phyloP scores from a whole-genome alignment of 306 rosid genomes.

The cucumber (Cucumis sativus) region DNA sequence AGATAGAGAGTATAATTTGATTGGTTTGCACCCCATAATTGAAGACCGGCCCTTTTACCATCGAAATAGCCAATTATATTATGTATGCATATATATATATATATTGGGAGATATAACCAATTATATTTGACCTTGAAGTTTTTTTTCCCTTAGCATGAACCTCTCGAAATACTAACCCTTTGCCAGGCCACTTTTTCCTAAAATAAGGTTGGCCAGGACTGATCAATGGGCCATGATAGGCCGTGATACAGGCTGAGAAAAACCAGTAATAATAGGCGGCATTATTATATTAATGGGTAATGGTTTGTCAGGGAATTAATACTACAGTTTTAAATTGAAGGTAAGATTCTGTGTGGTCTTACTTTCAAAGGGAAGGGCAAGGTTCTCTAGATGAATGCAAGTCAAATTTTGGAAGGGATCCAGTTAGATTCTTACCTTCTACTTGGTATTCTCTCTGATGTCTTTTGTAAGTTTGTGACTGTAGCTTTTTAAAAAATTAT shows the following conservation, averaged over 20 bases:
- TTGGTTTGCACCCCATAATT: not conserved
- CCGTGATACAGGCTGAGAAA: not conserved
- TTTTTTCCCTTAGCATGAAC: not conserved
- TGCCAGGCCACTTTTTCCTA: not conserved
- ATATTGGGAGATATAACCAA: too few species aligned
- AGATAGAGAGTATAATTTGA: not conserved
- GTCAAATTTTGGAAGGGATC: not conserved
- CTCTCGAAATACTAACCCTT: not conserved
- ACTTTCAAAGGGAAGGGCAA: not conserved
- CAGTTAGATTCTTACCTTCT: not conserved
- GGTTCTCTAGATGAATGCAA: not conserved
- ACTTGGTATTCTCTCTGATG: not conserved
- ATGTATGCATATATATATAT: too few species aligned
- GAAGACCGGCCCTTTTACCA: not conserved
- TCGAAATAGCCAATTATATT: not conserved
- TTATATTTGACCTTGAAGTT: not conserved
- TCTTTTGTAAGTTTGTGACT: not conserved
- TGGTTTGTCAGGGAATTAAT: not conserved
- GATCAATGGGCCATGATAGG: not conserved
- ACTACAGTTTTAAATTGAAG: not conserved
- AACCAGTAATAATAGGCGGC: not conserved
- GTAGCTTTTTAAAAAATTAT: not conserved
- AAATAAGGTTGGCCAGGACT: not conserved
- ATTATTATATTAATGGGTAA: not conserved
- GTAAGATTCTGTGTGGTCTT: not conserved